Base-by-base conservation (phyloP, 1,139 yeast genomes). In the Diutina mesorugosa region DNA sequence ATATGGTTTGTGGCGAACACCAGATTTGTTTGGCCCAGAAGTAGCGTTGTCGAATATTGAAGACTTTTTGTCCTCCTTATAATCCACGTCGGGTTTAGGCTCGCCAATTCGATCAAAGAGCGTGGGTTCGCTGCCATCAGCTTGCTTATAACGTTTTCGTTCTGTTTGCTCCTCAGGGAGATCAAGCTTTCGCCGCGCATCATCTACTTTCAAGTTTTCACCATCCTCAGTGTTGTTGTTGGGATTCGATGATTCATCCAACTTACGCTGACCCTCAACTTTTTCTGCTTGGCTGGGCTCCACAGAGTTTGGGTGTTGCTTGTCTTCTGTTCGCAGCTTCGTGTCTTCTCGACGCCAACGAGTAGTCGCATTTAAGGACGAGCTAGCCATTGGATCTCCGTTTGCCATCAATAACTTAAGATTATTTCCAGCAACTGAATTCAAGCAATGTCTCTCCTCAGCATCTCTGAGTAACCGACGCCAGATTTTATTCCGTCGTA, bases 401-500 rank as follows among this genome's bases (percentile, higher is more conserved):
- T 35, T 35, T 35, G 41, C 14, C 41, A 35, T 35, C 41, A 35
- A 35, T 5, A 35, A n/a, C 14, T 35, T 35, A 14, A 35, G 41
- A 10, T 35, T 35, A 10, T 35, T 35, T n/a, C 47, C 47, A 45
- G 26, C 16, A n/a, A 78, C 80, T 45, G 65, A 60, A 1, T 68
- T 60, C 2, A 76, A 64, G 55, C 66, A 63, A 8, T 67, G 62
- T 62, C 96, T 73, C 0, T 68, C 64, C 52, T 71, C 70, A 0
- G 96, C 95, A 72, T 90, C 84, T 0, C 69, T 66, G 28, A 89
- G 74, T 56, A 90, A 72, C 59, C 81, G 75, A 30, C 69, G 72
- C 97, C 97, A 90, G 0, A 88, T 81, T 29, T 73, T 74, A 64
- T 89, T 86, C 58, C 80, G 72, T 18, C 68, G 65, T 61, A 91